Base-by-base conservation (phyloP, 2,329 filamentous ascomycete species). In the Dothistroma septosporum region DNA sequence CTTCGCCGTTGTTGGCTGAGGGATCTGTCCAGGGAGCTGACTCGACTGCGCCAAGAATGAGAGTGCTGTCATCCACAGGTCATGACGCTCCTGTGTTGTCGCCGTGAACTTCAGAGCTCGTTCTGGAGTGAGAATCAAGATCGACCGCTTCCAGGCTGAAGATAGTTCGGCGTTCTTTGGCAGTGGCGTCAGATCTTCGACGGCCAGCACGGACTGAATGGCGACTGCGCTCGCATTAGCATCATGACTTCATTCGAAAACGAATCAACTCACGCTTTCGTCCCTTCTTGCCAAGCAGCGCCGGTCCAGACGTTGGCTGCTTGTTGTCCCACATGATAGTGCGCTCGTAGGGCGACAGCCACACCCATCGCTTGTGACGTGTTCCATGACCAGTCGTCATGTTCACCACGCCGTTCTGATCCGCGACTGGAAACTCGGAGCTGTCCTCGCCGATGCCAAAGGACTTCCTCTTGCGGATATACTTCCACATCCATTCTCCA, bases 251-350 rank as follows among this genome's bases (percentile, higher is more conserved):
- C 6, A 9, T 32, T 24, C 53, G 7, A 16, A 7, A 41, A 6
- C 19, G 28, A 8, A 11, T 21, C 35, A 37, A 86, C 92, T 87
- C 83, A 96, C 93, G 78, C 78, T 97, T 99, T 69, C 94, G 87
- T 58, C 94, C 94, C 72, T 89, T 89, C 80, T 97, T 99, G 67
- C 94, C 94, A 81, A 97, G 83, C 75, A 99, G 77, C 33, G 92
- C 93, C 69, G 86, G 89, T 33, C 92, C 92, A 68, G 87, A 91
- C 10, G 87, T 91, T 16, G 94, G 94, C 76, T 99, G 94, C 80
- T 96, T 97, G 81, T 89, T 96, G 76, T 93, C 97, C 94, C 94
- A 99, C 75, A 99, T 90, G 62, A 99, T 93, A 12, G 93, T 89
- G 64, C 92, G 84, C 76, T 99, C 94, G 72, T 99, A 97, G 2